These are phyloP conservation scores for Hyaloperonospora brassicae DNA, from an alignment of 352 stramenopile species.

Conservation along the genomic window DNA sequence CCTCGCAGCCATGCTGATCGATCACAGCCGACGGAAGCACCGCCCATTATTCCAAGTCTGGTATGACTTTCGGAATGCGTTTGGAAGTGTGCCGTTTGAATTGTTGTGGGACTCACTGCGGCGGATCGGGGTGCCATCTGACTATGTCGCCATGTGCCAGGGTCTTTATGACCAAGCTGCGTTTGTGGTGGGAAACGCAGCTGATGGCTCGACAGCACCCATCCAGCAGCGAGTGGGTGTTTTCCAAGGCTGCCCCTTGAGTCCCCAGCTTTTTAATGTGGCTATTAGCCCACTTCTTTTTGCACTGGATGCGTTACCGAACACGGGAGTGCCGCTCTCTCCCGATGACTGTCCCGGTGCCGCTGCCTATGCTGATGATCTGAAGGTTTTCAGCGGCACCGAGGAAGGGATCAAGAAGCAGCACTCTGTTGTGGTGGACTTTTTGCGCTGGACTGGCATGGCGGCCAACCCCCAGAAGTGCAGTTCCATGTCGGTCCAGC, in stretches of 20 bases:
- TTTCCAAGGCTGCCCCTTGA: conserved; percentile 23
- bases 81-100: conserved; percentile 14
- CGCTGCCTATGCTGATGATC: conserved; percentile 17
- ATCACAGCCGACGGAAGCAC: no score
- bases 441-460: conserved; percentile 9
- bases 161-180: conserved; percentile 6
- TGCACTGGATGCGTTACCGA: conserved; percentile 1
- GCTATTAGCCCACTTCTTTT: conserved; percentile 14
- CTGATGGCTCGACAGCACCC: conserved; percentile 11
- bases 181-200: conserved; percentile 14
- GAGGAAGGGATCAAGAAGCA: no score
- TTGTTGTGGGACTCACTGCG: conserved; percentile 14
- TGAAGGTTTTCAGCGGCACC: conserved; percentile 23
- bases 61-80: conserved; percentile 23
- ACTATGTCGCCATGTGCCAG: conserved; percentile 8
- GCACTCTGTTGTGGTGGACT: conserved; percentile 4
- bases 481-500: conserved; percentile 2
- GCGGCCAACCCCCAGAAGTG: no score
- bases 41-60: no score
- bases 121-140: conserved; percentile 1
- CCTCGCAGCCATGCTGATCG: conserved; percentile 13
- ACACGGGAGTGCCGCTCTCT: conserved; percentile 1
- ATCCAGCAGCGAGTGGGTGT: conserved; percentile 11
- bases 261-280: conserved; percentile 21
- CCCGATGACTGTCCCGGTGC: conserved; percentile 1